Conservation (phyloP, 2,329 filamentous ascomycete genomes). For the Penicillium freii region DNA sequence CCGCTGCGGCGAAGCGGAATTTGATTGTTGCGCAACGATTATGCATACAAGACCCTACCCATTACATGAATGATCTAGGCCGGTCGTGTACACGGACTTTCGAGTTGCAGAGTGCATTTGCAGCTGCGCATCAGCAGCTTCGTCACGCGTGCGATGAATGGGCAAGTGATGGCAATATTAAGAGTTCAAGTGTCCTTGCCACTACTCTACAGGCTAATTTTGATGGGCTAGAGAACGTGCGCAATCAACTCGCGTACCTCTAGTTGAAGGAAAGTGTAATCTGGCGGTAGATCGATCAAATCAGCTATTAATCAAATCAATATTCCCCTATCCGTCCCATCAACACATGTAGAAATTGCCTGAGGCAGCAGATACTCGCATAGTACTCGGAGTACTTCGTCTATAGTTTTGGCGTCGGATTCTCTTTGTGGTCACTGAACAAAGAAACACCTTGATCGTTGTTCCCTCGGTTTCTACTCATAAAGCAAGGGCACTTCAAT, state of each 20-base stretch:
- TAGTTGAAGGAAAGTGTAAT: neutral
- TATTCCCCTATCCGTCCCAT: neutral
- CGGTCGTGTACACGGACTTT: slow-evolving; percentile 48
- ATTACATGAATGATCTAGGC: slow-evolving; percentile 58
- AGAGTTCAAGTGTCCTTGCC: slow-evolving; percentile 25
- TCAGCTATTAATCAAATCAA: neutral
- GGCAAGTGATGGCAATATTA: slow-evolving; percentile 12
- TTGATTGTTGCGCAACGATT: slow-evolving; percentile 40
- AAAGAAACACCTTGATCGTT: neutral
- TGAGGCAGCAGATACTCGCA: neutral
- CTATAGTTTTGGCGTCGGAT: neutral
- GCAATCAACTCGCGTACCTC: slow-evolving; percentile 10
- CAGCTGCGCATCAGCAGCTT: slow-evolving; percentile 28
- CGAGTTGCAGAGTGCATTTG: slow-evolving; percentile 50
- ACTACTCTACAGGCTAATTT: slow-evolving; percentile 33
- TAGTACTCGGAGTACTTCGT: neutral
- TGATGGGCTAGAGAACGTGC: slow-evolving; percentile 23
- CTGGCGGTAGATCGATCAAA: neutral
- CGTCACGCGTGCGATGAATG: slow-evolving; percentile 24
- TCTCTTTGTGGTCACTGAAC: neutral
- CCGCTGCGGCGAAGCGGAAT: slow-evolving; percentile 35
- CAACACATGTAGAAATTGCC: neutral
- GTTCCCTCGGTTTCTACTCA: no score
- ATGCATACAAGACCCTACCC: slow-evolving; percentile 59
- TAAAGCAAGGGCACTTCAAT: neutral